Base-by-base conservation (phyloP, 305 asterid genomes). In the Ilex paraguariensis region DNA sequence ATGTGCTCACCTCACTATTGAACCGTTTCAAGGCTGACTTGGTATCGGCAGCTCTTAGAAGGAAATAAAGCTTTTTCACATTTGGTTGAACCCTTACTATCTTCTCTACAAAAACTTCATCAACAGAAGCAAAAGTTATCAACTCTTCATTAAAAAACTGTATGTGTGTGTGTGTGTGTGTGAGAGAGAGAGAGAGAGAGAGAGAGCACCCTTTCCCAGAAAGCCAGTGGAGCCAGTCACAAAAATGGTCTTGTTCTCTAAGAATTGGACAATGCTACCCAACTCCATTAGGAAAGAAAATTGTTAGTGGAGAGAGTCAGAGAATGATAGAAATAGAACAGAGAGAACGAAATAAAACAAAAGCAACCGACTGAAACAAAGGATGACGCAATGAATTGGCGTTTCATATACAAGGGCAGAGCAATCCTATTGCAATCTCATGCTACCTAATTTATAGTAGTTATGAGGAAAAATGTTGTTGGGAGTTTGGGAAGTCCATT, bases 191-290 rank as follows among this genome's bases (percentile, higher is more conserved):
- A 65, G 28, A 62, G 65, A 55, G 67, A 32, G 56, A 57, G 45
- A 40, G 61, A 54, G 21, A 67, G 7, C 13, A 36, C 84, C 30
- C 70, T 79, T 79, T 39, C 77, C 84, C 3, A 79, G 74, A 62
- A 79, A 79, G 33, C 84, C 84, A 66, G 79, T 71, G 51, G 82
- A 73, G 59, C 84, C 84, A 4, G 81, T 79, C 59, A 79, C 69
- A 40, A 79, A 73, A 65, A 79, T 73, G 31, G 85, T 70, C 72
- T 73, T 79, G 60, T 72, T 77, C 59, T 76, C 78, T 42, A 80
- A 76, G 59, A 68, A 52, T 8, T 64, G 69, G 59, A 71, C 14
- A 66, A 69, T 69, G 36, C 54, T 13, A 57, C 11, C 64, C 14
- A 65, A 70, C 61, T 70, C 80, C 82, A 79, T 79, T 3, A 31